Evolutionary conservation across 331 rosid species (phyloP), one percentile per base, ranked within the genome.

Genomic region (Quercus lobata): DNA sequence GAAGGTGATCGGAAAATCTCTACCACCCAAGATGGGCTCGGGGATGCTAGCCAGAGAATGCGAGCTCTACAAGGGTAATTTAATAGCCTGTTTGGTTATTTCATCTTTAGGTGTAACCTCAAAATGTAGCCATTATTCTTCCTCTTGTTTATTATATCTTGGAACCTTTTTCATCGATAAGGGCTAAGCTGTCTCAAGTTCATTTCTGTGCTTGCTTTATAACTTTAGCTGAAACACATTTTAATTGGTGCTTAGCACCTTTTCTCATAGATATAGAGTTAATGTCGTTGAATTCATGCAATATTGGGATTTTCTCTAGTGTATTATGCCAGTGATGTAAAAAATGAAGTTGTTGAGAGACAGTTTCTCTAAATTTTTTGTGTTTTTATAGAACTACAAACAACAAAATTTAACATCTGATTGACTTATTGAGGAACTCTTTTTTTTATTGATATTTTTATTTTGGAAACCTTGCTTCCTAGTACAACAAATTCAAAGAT

Each of bases 61-160:
- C 90, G 93, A 82, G 84, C 91, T 54, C 69, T 86, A 21, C 92
- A 92, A 17, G 94, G 98, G 98, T 94, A 92, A 84, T 71, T 79
- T 49, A 49, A 56, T n/a, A 44, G 55, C 35, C 7, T 76, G 57
- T 68, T 80, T 30, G 56, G 77, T 1, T 7, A 8, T 41, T 41
- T 41, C 46, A 41, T 41, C 12, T 41, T 41, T 41, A 8, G 46
- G 46, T 8, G 46, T 41, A 8, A 8, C 2, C 12, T 41, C 12
- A 41, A 41, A 41, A 41, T 8, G 46, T 41, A 2, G 12, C 46
- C 46, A 41, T 41, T 41, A 49, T 18, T 41, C 54, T 34, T 73
- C 65, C 71, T 73, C 78, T 71, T 30, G 54, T 74, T 76, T 41
- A 49, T 49, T 41, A 49, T 49, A 49, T 73, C 2, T 44, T 65